phyloP scores from a whole-genome alignment of 352 stramenopile genomes.

The Phytophthora vignae region DNA sequence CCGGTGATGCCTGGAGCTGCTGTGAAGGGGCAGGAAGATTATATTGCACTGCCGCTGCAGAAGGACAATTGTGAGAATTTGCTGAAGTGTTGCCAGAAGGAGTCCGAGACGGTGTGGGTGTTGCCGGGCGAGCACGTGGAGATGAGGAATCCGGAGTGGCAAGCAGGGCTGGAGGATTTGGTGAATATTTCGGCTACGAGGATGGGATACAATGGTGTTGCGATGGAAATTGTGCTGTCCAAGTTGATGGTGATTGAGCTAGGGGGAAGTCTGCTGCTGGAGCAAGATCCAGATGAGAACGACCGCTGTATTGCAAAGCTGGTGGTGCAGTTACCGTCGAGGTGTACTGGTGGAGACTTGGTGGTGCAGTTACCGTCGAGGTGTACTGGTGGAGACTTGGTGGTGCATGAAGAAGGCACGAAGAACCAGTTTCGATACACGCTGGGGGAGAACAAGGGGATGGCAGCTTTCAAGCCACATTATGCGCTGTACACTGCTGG shows the following conservation, averaged over 20 bases:
- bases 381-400: constrained; percentile 10
- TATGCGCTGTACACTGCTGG: constrained; percentile 19
- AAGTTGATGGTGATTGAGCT: constrained; percentile 16
- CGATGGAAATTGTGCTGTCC: constrained; percentile 11
- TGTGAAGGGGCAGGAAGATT: not conserved
- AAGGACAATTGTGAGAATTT: constrained; percentile 10
- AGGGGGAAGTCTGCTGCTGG: not conserved
- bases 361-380: constrained; percentile 23
- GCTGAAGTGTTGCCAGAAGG: constrained; percentile 3
- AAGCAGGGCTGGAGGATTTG: constrained; percentile 1
- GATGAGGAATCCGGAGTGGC: constrained; percentile 24
- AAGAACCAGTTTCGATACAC: constrained; percentile 15
- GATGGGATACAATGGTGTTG: constrained; percentile 15
- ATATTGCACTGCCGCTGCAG: constrained; percentile 21
- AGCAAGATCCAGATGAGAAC: constrained; percentile 19
- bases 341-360: no score
- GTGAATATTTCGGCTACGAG: not conserved
- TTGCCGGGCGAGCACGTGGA: constrained; percentile 16
- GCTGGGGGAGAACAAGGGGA: constrained; percentile 8
- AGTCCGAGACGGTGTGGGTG: constrained; percentile 9
- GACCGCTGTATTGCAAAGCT: constrained; percentile 18
- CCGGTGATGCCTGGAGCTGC: constrained; percentile 9
- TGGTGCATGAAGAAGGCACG: constrained; percentile 15
- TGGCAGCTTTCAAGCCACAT: constrained; percentile 14
- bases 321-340: no score